Evolutionary conservation across 352 stramenopile genomes (phyloP), one percentile per base, ranked within the genome.

Genomic region (Peronospora tabacina): DNA sequence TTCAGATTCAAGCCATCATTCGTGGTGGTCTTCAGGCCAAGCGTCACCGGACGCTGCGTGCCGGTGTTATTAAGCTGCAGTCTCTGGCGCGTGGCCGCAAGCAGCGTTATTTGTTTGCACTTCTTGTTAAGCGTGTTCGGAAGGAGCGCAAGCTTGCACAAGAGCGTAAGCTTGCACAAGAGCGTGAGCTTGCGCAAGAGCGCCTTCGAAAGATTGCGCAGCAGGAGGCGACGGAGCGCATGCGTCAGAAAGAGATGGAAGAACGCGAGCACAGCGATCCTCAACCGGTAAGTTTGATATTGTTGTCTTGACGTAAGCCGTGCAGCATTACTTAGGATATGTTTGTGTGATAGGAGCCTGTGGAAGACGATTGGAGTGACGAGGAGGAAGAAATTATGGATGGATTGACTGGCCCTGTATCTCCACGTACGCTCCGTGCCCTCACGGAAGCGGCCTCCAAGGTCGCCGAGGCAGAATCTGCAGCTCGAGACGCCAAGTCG

Each of bases 351-450:
- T 35, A 87, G 76, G 76, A 88, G 72, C 74, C 74, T 74, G 74
- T 88, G 61, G 74, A 88, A 68, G 72, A 88, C 64, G 76, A 85
- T 63, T 88, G 72, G 74, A 85, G 72, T 69, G 76, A 85, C 32
- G 71, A 72, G 56, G 69, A 83, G 39, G 39, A 45, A 12, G 65
- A 55, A 19, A n/a, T 51, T 2, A 33, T 55, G 11, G 52, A 49
- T 2, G 40, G 12, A 11, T 16, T 12, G 13, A 9, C 12, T 1
- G 71, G 67, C 12, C 71, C 75, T 2, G 75, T 83, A 41, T 86
- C 75, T 4, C 78, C 78, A 2, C 65, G 65, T 34, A 86, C 78
- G 0, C 68, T 85, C 13, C 72, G 75, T 47, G 61, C 71, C 20
- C 67, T 89, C 7, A 89, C 75, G 2, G 78, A 87, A 49, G 80